Percentiles rank a stretch among this genome's conserved stretches.
Conservation (phyloP, 768 basidiomycete species). For the Coprinopsis sp. region DNA sequence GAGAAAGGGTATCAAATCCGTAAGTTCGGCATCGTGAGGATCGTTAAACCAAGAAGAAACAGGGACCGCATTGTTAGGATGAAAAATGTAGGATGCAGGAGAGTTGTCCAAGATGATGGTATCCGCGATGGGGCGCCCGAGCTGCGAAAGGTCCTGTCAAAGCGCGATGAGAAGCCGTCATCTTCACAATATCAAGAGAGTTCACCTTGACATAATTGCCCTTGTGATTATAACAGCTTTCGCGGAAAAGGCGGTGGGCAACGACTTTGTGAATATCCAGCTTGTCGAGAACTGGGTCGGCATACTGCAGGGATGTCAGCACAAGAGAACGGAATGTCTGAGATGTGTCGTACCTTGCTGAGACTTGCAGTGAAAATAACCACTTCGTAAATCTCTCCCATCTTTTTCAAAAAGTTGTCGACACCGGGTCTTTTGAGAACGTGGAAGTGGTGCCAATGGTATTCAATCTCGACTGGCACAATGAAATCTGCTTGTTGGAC, state of each 20-base stretch:
- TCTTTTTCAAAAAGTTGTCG: conserved; percentile 91
- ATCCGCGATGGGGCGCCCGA: conserved; percentile 89
- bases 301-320: conserved; percentile 59
- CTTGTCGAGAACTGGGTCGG: conserved; percentile 97
- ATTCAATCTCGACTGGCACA: conserved; percentile 98
- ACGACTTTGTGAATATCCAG: conserved; percentile 91
- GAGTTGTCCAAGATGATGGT: conserved; percentile 99
- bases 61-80: conserved; percentile 97
- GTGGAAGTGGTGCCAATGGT: conserved; percentile 97
- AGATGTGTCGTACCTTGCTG: conserved; percentile 72
- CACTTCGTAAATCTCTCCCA: conserved; percentile 97
- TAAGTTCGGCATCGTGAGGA: conserved; percentile 96
- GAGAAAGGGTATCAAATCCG: conserved; percentile 92
- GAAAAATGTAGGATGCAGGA: conserved; percentile 98
- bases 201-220: conserved; percentile 97
- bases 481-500: conserved; percentile 94
- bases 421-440: conserved; percentile 98
- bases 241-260: conserved; percentile 89
- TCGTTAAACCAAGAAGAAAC: conserved; percentile 99
- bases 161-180: conserved; percentile 1
- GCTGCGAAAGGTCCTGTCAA: conserved; percentile 94
- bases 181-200: not conserved
- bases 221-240: conserved; percentile 98
- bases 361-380: conserved; percentile 99
- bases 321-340: conserved; percentile 4